Evolutionary conservation across 768 basidiomycete species (phyloP).

Genomic region (Leucocoprinus sp.): DNA sequence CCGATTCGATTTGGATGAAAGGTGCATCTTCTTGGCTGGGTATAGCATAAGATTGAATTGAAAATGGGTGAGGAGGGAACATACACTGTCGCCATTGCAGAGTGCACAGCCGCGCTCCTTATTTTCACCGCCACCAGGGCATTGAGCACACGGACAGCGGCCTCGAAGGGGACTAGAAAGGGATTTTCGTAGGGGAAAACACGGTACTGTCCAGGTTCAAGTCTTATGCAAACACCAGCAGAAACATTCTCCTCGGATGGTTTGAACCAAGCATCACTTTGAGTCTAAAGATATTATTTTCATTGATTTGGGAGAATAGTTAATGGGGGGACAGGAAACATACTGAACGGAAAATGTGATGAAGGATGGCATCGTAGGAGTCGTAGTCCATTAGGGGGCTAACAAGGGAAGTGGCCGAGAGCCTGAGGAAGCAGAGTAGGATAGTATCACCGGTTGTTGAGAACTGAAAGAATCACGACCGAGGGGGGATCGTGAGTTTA

Average conservation of each 20-base stretch:
- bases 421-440: slow-evolving; percentile 22
- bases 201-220: slow-evolving; percentile 61
- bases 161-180: slow-evolving; percentile 77
- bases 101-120: slow-evolving; percentile 72
- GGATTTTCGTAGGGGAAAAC: slow-evolving; percentile 83
- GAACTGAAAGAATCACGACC: slow-evolving; percentile 21
- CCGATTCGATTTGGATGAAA: slow-evolving; percentile 62
- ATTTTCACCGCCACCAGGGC: slow-evolving; percentile 82
- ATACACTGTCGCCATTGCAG: slow-evolving; percentile 63
- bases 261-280: slow-evolving; percentile 82
- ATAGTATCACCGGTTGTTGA: slow-evolving; percentile 21
- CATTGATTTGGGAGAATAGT: slow-evolving; percentile 1
- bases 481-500: slow-evolving; percentile 25
- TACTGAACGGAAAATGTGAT: slow-evolving; percentile 73
- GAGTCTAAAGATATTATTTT: slow-evolving; percentile 39
- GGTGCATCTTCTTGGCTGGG: slow-evolving; percentile 48
- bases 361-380: slow-evolving; percentile 70
- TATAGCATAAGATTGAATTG: slow-evolving; percentile 7
- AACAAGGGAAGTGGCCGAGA: slow-evolving; percentile 20
- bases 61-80: slow-evolving; percentile 17
- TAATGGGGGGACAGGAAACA: slow-evolving; percentile 14
- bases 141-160: slow-evolving; percentile 65
- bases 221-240: slow-evolving; percentile 69
- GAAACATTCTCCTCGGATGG: slow-evolving; percentile 76
- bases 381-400: slow-evolving; percentile 63